phyloP scores from a whole-genome alignment of 2,329 filamentous ascomycete species.

The Gnomoniopsis sp. region DNA sequence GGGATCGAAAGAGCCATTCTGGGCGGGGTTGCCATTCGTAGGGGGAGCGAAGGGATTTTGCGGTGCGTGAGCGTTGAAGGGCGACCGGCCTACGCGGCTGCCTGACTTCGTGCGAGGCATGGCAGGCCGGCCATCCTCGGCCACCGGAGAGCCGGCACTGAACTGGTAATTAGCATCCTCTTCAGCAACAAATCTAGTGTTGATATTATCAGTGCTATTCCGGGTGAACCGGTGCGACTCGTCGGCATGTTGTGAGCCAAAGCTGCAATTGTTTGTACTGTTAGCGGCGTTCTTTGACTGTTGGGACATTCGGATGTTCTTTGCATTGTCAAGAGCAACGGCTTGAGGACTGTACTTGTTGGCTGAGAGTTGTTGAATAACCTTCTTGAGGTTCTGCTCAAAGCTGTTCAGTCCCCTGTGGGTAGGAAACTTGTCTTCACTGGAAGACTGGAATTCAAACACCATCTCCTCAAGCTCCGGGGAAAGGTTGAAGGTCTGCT shows the following conservation, averaged over 20 bases:
- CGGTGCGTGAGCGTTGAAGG: constrained; percentile 26
- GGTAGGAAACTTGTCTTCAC: constrained; percentile 22
- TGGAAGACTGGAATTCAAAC: constrained; percentile 21
- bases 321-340: constrained; percentile 11
- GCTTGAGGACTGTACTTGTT: constrained; percentile 5
- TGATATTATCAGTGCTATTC: constrained; percentile 57
- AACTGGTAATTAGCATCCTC: constrained; percentile 48
- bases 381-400: constrained; percentile 20
- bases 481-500: background rate
- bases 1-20: constrained; percentile 41
- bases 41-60: constrained; percentile 21
- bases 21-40: constrained; percentile 21
- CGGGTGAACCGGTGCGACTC: constrained; percentile 40
- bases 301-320: constrained; percentile 26
- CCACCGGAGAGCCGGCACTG: constrained; percentile 39
- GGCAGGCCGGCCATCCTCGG: constrained; percentile 24
- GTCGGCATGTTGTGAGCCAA: constrained; percentile 45
- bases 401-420: constrained; percentile 20
- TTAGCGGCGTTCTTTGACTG: constrained; percentile 21
- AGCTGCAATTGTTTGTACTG: constrained; percentile 37
- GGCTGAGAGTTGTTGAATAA: constrained; percentile 18
- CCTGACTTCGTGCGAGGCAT: constrained; percentile 37
- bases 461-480: constrained; percentile 1
- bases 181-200: constrained; percentile 55
- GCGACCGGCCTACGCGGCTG: constrained; percentile 38